phyloP scores from a whole-genome alignment of 106 monocot species.

The Platanthera guangdongensis region DNA sequence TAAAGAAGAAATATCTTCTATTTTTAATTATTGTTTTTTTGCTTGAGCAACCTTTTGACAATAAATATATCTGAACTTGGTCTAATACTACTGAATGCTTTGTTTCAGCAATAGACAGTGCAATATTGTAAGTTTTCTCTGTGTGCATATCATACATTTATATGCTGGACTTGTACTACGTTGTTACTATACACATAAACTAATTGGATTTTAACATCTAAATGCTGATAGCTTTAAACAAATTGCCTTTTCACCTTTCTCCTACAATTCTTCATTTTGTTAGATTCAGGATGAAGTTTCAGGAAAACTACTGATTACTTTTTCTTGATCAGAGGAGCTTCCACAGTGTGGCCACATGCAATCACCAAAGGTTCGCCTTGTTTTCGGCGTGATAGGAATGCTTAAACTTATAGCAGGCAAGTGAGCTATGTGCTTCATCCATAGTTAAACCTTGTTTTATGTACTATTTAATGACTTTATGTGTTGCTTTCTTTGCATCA shows the following conservation, averaged over 20 bases:
- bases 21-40: not conserved
- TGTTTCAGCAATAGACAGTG: no score
- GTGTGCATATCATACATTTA: not conserved
- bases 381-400: conserved; percentile 81
- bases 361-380: conserved; percentile 47
- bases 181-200: not conserved
- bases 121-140: not conserved
- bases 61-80: not conserved
- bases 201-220: not conserved
- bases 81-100: not conserved
- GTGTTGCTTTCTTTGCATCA: not conserved
- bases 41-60: not conserved
- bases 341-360: conserved; percentile 26
- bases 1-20: not conserved
- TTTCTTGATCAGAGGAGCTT: conserved; percentile 43
- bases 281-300: not conserved
- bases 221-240: not conserved
- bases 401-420: conserved; percentile 80
- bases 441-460: not conserved
- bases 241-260: not conserved
- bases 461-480: not conserved
- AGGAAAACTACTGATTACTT: not conserved
- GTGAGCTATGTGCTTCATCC: conserved; percentile 4
- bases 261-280: not conserved
- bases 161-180: not conserved